These are phyloP conservation scores for Arxiozyma telluris DNA, from an alignment of 1,139 yeast genomes.

Conservation along the genomic window DNA sequence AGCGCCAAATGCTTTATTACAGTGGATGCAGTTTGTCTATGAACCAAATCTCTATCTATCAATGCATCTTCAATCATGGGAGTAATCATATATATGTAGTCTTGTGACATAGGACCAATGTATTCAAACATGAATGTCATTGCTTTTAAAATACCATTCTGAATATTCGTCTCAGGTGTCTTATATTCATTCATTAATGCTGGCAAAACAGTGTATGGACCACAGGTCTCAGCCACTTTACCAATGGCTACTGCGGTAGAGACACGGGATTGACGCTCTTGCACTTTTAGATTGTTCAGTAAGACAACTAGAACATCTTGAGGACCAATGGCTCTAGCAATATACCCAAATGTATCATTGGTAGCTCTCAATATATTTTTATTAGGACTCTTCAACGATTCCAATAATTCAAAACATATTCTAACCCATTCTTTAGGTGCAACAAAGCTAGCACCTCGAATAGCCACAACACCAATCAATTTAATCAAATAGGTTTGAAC, in stretches of 20 bases:
- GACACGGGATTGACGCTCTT: slow-evolving; percentile 92
- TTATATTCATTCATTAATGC: slow-evolving; percentile 94
- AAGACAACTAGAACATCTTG: slow-evolving; percentile 85
- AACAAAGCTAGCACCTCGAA: slow-evolving; percentile 73
- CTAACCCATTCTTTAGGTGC: slow-evolving; percentile 98
- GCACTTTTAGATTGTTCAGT: slow-evolving; percentile 76
- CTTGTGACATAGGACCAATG: slow-evolving; percentile 72
- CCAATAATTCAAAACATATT: slow-evolving; percentile 82
- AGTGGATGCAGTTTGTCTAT: slow-evolving; percentile 91
- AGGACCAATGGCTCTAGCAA: slow-evolving; percentile 92
- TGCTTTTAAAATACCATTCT: slow-evolving; percentile 90
- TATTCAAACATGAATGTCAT: slow-evolving; percentile 91
- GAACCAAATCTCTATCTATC: slow-evolving; percentile 85
- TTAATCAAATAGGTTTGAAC: slow-evolving; percentile 83
- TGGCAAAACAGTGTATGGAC: slow-evolving; percentile 92
- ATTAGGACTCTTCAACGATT: slow-evolving; percentile 77
- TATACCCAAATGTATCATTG: slow-evolving; percentile 82
- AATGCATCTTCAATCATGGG: slow-evolving; percentile 86
- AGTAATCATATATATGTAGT: slow-evolving; percentile 72
- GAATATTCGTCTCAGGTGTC: slow-evolving; percentile 87
- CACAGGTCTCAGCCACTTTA: slow-evolving; percentile 88
- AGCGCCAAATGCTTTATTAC: slow-evolving; percentile 77
- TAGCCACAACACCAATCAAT: slow-evolving; percentile 77
- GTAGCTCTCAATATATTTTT: slow-evolving; percentile 79
- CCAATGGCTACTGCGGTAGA: slow-evolving; percentile 98